Conservation (phyloP, 352 stramenopile genomes). For the Thalassiosira ordinaria region DNA sequence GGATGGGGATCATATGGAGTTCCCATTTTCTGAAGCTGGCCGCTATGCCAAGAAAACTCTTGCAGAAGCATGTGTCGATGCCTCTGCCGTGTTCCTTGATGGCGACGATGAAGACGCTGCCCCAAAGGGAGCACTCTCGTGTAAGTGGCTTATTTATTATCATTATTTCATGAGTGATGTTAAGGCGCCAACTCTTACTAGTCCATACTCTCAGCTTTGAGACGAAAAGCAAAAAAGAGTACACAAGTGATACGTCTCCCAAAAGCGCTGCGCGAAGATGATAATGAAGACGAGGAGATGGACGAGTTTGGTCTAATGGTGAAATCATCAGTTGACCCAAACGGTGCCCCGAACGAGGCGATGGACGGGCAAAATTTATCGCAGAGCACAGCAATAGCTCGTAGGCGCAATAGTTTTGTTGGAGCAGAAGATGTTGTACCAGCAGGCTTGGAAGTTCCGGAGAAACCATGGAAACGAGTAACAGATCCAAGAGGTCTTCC, state of each 20-base stretch:
- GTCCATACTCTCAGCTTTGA: slow-evolving; percentile 5
- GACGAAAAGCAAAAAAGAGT: slow-evolving; percentile 17
- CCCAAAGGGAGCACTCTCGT: slow-evolving; percentile 6
- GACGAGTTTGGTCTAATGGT: slow-evolving; percentile 36
- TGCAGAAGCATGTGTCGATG: slow-evolving; percentile 44
- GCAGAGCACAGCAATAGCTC: background rate
- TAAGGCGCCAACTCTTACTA: too few relatives aligned
- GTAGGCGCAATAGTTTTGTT: background rate
- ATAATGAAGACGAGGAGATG: slow-evolving; percentile 37
- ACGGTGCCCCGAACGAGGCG: background rate
- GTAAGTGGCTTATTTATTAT: slow-evolving; percentile 6
- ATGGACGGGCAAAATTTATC: background rate
- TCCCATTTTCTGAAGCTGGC: slow-evolving; percentile 49
- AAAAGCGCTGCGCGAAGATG: slow-evolving; percentile 19
- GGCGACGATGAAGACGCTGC: slow-evolving; percentile 10
- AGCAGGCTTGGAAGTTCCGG: background rate
- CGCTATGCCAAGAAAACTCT: slow-evolving; percentile 51
- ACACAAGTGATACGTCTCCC: background rate
- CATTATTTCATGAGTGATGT: too few relatives aligned
- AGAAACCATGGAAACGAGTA: slow-evolving; percentile 44
- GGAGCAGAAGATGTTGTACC: background rate
- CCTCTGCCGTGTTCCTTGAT: slow-evolving; percentile 29
- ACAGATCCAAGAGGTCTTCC: slow-evolving; percentile 38
- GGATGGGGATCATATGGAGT: slow-evolving; percentile 49
- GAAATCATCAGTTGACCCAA: background rate